A percentile compares a stretch with the other conserved stretches of the same genome.
Conservation (phyloP, 2,329 filamentous ascomycete genomes). For the Ceratocystis diversiconidia region DNA sequence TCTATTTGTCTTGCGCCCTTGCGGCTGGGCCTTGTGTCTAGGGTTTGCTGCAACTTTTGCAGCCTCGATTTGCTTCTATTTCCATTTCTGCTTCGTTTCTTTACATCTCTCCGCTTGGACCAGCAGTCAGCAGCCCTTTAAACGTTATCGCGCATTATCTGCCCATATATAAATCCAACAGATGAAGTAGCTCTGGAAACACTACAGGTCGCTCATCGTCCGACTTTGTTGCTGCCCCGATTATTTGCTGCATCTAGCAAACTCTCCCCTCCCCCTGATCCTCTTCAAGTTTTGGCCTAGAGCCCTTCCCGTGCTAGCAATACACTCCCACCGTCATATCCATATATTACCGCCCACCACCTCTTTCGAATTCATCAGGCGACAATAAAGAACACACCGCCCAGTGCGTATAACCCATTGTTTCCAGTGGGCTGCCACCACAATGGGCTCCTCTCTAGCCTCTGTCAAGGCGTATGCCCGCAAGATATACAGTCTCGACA, state of each 20-base stretch:
- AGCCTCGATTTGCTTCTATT: neutral
- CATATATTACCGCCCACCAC: neutral
- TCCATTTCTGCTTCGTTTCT: no score
- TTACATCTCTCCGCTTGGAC: neutral
- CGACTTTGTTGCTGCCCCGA: neutral
- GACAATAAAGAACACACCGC: neutral
- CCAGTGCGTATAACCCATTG: conserved; percentile 8
- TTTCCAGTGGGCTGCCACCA: conserved; percentile 13
- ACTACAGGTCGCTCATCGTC: neutral
- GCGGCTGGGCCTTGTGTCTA: neutral
- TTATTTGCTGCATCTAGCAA: neutral
- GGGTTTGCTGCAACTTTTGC: neutral
- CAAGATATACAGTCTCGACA: conserved; percentile 50
- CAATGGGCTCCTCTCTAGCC: conserved; percentile 30
- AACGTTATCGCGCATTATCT: neutral
- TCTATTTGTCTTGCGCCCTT: neutral
- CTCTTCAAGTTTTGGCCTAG: neutral
- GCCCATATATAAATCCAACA: neutral
- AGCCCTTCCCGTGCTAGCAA: neutral
- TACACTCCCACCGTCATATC: conserved; percentile 3
- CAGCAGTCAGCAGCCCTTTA: neutral
- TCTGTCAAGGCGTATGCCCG: conserved; percentile 25
- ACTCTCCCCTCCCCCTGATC: neutral
- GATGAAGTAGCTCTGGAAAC: neutral
- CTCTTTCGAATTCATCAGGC: neutral